These are phyloP conservation scores for Populus tomentosa DNA, from an alignment of 441 rosid species.

Conservation along the genomic window DNA sequence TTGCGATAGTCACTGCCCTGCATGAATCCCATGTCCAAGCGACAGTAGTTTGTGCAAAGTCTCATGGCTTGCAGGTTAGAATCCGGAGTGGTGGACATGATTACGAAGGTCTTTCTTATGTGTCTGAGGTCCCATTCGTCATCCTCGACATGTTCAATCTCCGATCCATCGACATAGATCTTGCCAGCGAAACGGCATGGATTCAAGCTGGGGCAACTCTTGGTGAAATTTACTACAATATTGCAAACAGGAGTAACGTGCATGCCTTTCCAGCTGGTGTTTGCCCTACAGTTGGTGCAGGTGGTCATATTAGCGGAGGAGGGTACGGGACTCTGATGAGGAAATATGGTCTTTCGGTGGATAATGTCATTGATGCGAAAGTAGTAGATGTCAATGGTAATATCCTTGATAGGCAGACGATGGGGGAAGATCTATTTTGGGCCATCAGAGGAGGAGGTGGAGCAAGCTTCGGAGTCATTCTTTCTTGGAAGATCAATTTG, in stretches of 20 bases:
- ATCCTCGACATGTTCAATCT: neutral
- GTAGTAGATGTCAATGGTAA: neutral
- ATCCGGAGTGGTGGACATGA: neutral
- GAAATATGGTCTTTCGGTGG: neutral
- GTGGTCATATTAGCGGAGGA: conserved; percentile 20
- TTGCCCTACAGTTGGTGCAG: too few species aligned
- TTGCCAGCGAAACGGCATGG: neutral
- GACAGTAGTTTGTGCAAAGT: conserved; percentile 37
- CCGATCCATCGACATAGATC: neutral
- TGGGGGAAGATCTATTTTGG: neutral
- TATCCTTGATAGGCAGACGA: neutral
- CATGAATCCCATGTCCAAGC: conserved; percentile 40
- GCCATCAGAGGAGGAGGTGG: neutral
- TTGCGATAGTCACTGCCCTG: conserved; percentile 25
- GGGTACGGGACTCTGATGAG: neutral
- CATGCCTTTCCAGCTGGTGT: conserved; percentile 2
- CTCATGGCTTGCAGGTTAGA: conserved; percentile 16
- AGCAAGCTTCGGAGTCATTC: neutral
- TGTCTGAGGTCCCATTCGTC: neutral
- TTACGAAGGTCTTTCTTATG: neutral
- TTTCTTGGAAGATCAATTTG: neutral
- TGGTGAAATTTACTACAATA: neutral
- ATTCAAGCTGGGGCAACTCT: neutral
- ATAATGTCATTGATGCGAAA: neutral
- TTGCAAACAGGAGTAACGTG: conserved; percentile 29